phyloP scores from a whole-genome alignment of 78 protist species.

The Salpingoeca rosetta region DNA sequence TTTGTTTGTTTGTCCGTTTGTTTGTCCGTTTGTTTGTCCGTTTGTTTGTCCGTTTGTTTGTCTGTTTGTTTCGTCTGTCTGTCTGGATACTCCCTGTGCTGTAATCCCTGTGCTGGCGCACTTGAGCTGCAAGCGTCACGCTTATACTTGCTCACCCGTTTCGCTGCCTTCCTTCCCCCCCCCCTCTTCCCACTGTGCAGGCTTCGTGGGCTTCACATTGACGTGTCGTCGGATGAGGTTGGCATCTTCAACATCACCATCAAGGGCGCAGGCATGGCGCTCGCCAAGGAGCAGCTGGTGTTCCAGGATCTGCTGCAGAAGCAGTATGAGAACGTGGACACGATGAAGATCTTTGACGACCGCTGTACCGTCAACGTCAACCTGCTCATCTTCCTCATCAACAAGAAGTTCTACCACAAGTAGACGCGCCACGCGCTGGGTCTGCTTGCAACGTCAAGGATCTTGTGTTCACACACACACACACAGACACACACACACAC shows the following conservation, averaged over 20 bases:
- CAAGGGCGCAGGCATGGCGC: too few relatives aligned
- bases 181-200: background rate
- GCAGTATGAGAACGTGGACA: constrained; percentile 2
- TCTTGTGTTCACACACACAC: too few relatives aligned
- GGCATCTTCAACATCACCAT: constrained; percentile 1
- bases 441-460: too few relatives aligned
- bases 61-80: too few relatives aligned
- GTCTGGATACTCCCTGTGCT: too few relatives aligned
- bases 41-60: background rate
- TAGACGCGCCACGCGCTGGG: background rate
- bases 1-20: background rate
- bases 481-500: too few relatives aligned
- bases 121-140: too few relatives aligned
- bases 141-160: too few relatives aligned
- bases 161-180: background rate
- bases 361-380: constrained; percentile 14
- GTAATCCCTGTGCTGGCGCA: too few relatives aligned
- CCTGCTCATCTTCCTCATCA: constrained; percentile 13
- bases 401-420: constrained; percentile 11
- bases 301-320: constrained; percentile 15
- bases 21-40: background rate
- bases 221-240: constrained; percentile 2
- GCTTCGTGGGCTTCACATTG: background rate
- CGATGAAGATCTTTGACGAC: background rate
- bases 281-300: background rate